Percentiles rank a stretch among this genome's conserved stretches.
Evolutionary conservation across 108 stramenopile species (phyloP).

Genomic region (Fragilaria radians): DNA sequence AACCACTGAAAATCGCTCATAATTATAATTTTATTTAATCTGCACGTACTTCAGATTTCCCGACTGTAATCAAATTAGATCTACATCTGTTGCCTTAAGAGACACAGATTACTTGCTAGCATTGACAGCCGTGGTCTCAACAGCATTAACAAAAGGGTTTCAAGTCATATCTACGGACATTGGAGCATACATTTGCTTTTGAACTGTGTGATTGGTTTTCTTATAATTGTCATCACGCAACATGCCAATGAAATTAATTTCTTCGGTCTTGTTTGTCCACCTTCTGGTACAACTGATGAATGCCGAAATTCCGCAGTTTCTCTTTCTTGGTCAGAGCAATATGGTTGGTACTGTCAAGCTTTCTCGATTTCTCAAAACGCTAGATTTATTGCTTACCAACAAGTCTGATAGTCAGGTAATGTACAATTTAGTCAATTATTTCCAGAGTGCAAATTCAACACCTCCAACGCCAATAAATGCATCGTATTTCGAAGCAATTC

Average conservation of each 20-base stretch:
- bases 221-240: too few species aligned
- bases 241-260: neutral
- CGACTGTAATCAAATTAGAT: too few species aligned
- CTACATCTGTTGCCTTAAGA: too few species aligned
- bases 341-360: neutral
- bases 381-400: neutral
- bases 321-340: constrained; percentile 3
- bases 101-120: too few species aligned
- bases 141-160: too few species aligned
- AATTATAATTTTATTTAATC: too few species aligned
- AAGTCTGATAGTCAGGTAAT: neutral
- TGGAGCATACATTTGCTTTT: too few species aligned
- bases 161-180: too few species aligned
- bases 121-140: too few species aligned
- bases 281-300: neutral
- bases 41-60: too few species aligned
- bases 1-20: too few species aligned
- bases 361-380: neutral
- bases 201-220: too few species aligned
- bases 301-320: neutral
- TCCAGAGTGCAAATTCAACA: neutral
- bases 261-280: constrained; percentile 13
- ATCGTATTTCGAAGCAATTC: neutral
- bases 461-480: neutral
- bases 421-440: neutral